Base-by-base conservation (phyloP, 306 rosid species). In the Senna tora region DNA sequence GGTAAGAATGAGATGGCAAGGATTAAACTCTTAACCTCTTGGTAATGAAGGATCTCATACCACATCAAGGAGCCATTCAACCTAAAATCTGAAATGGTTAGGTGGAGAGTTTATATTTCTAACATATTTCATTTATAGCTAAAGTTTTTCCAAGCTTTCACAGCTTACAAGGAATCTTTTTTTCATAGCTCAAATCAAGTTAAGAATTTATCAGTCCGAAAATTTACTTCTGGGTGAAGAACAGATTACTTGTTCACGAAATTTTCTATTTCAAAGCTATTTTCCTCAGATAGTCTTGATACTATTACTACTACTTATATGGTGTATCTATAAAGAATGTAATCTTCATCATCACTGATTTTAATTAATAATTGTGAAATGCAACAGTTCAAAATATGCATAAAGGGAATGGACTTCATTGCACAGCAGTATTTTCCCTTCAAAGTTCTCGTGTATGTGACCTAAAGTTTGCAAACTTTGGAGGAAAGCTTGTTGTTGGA, bases 401-500 rank as follows among this genome's bases (percentile, higher is more conserved):
- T 61, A 82, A 81, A 74, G 96, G 81, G 58, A 79, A 83, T 73
- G 87, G 83, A 72, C 91, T 87, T 62, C 72, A 75, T 54, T 88
- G 98, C 67, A 78, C 69, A 17, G 87, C 89, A 52, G 78, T 87
- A 70, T 88, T 90, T 84, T 79, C 90, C 75, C 75, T 88, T 67
- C 73, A 81, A 81, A 82, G 75, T 68, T 93, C 91, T 65, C 80
- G 87, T 72, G 74, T 93, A 62, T 77, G 82, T 76, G 65, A 58
- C 69, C 81, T 93, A 43, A 85, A 82, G 42, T 93, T 88, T 84
- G 82, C 77, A 74, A 84, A 79, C 65, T 74, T 45, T 72, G 96
- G 97, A 79, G 77, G 75, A 60, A 78, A 77, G 78, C 93, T 93
- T 72, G 79, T 79, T 14, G 85, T 90, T 49, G 96, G 96, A 67